phyloP scores from a whole-genome alignment of 352 stramenopile genomes.

The Phytophthora hybrid region DNA sequence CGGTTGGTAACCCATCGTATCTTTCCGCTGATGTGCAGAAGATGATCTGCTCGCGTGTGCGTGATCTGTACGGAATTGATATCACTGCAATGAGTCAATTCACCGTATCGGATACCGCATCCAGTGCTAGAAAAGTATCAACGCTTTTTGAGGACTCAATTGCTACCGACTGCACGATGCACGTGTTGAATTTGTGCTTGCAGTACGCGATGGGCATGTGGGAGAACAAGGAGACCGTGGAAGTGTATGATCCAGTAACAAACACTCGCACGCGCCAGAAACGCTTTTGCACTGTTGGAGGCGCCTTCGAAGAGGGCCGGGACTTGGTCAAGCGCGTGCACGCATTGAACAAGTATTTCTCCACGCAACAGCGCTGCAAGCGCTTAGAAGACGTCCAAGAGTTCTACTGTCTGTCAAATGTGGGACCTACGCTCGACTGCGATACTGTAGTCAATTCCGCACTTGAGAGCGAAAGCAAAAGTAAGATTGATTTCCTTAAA shows the following conservation, averaged over 20 bases:
- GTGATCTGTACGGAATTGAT: background rate
- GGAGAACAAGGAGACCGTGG: slow-evolving; percentile 1
- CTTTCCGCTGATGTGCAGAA: slow-evolving; percentile 1
- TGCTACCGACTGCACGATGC: slow-evolving; percentile 6
- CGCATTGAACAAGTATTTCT: slow-evolving; percentile 5
- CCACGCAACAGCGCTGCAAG: background rate
- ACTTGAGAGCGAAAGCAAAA: too few relatives aligned
- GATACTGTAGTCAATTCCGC: too few relatives aligned
- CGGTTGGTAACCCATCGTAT: slow-evolving; percentile 8
- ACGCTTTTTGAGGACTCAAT: slow-evolving; percentile 8
- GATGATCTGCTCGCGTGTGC: slow-evolving; percentile 1
- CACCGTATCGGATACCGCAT: background rate
- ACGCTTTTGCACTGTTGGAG: background rate
- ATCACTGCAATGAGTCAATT: slow-evolving; percentile 7
- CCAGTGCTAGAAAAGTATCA: slow-evolving; percentile 3
- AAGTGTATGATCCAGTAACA: background rate
- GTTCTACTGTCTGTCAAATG: slow-evolving; percentile 1
- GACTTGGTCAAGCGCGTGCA: background rate
- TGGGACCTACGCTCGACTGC: background rate
- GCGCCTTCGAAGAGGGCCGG: background rate
- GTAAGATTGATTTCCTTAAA: too few relatives aligned
- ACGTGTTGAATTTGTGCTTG: slow-evolving; percentile 1
- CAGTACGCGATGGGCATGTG: slow-evolving; percentile 2
- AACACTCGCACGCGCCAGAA: background rate
- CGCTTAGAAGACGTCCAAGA: background rate